These are phyloP conservation scores for Colletotrichum sansevieriae DNA, from an alignment of 2,329 filamentous ascomycete species.

Conservation along the genomic window DNA sequence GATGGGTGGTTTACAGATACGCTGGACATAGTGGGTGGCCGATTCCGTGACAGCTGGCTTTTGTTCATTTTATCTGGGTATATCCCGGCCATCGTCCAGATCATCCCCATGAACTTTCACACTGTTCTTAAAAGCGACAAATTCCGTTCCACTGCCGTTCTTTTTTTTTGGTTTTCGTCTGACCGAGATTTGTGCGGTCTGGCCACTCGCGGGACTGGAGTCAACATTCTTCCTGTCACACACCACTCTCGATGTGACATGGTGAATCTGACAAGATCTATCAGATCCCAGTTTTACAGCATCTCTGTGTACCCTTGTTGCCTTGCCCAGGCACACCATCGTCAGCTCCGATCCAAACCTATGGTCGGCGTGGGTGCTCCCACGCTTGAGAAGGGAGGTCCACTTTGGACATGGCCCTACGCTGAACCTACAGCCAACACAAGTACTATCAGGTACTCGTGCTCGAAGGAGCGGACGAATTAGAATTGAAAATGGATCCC, in stretches of 20 bases:
- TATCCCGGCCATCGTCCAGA: too few relatives aligned
- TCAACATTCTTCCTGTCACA: not conserved
- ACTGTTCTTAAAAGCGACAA: slow-evolving; percentile 6
- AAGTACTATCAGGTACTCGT: not conserved
- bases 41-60: too few relatives aligned
- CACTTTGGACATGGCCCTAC: not conserved
- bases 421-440: not conserved
- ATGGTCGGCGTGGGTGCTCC: slow-evolving; percentile 2
- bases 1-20: too few relatives aligned
- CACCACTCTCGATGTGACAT: not conserved
- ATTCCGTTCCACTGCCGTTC: not conserved
- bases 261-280: slow-evolving; percentile 6
- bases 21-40: too few relatives aligned
- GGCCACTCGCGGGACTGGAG: too few relatives aligned
- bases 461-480: not conserved
- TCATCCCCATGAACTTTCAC: not conserved
- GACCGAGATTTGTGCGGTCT: not conserved
- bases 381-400: not conserved
- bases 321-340: slow-evolving; percentile 2
- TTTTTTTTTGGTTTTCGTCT: not conserved
- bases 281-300: not conserved
- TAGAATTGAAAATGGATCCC: not conserved
- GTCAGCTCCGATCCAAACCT: not conserved
- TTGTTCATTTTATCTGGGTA: too few relatives aligned
- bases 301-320: not conserved